phyloP scores from a whole-genome alignment of 306 rosid genomes.

The Acacia melanoxylon region DNA sequence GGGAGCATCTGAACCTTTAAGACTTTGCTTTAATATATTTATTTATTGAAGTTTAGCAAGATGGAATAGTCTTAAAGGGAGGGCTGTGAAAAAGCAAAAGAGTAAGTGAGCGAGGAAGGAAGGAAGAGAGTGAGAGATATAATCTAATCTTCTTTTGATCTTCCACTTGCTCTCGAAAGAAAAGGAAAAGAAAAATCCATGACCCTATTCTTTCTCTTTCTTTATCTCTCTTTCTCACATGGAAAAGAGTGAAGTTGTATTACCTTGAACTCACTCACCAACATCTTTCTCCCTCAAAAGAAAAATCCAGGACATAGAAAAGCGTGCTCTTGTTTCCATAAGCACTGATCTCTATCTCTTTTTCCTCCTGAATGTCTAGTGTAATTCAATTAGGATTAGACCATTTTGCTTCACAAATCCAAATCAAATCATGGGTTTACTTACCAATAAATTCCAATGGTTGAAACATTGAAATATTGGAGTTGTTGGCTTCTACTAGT shows the following conservation, averaged over 20 bases:
- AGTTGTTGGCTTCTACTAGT: too few relatives aligned
- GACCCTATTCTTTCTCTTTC: background rate
- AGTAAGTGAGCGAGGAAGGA: background rate
- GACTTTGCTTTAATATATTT: background rate
- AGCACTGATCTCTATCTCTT: conserved; percentile 11
- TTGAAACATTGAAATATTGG: background rate
- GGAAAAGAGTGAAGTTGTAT: conserved; percentile 80
- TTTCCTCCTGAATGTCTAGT: background rate
- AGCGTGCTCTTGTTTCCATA: conserved; percentile 54
- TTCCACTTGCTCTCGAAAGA: conserved; percentile 39
- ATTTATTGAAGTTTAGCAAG: background rate
- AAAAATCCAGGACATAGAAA: conserved; percentile 55
- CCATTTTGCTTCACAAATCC: conserved; percentile 9
- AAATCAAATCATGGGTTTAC: background rate
- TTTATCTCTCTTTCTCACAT: conserved; percentile 32
- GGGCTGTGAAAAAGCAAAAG: conserved; percentile 62
- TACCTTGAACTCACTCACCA: conserved; percentile 35
- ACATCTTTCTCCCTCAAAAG: conserved; percentile 36
- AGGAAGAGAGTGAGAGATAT: background rate
- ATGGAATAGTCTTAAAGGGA: conserved; percentile 61
- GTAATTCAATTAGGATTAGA: background rate
- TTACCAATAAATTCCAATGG: background rate
- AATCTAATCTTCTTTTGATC: conserved; percentile 16
- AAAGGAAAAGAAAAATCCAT: conserved; percentile 32
- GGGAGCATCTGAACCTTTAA: conserved; percentile 8